These are phyloP conservation scores for Saccharomycopsis sp. DNA, from an alignment of 805 yeast species.

Conservation along the genomic window DNA sequence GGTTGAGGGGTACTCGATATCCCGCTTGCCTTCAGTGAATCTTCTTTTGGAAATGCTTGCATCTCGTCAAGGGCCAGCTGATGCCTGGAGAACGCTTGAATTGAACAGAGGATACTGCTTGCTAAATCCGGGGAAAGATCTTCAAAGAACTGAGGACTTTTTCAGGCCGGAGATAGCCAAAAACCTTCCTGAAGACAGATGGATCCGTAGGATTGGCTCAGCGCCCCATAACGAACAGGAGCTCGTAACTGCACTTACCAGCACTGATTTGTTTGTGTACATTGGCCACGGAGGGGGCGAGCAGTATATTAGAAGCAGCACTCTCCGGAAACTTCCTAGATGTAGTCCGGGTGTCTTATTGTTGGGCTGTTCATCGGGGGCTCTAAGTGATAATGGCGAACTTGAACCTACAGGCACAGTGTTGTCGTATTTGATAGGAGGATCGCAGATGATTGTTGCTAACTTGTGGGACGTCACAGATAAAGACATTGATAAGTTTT, in stretches of 20 bases:
- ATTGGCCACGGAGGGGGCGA: constrained; percentile 98
- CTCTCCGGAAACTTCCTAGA: constrained; percentile 53
- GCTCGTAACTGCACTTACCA: constrained; percentile 37
- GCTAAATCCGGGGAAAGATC: constrained; percentile 79
- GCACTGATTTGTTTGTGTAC: constrained; percentile 55
- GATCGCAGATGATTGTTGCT: constrained; percentile 76
- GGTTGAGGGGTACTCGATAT: constrained; percentile 47
- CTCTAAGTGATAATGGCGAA: constrained; percentile 47
- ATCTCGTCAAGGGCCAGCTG: neutral
- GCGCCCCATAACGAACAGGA: constrained; percentile 50
- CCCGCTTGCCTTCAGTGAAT: constrained; percentile 67
- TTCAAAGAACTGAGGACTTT: constrained; percentile 54
- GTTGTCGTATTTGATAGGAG: constrained; percentile 67
- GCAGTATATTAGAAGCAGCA: constrained; percentile 56
- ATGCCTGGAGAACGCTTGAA: constrained; percentile 23
- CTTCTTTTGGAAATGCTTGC: constrained; percentile 36
- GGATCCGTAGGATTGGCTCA: constrained; percentile 48
- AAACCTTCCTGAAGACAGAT: constrained; percentile 29
- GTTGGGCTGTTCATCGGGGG: constrained; percentile 89
- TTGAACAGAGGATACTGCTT: constrained; percentile 47
- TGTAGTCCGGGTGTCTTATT: constrained; percentile 37
- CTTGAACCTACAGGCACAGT: constrained; percentile 74
- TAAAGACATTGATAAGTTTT: constrained; percentile 83
- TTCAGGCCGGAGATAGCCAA: constrained; percentile 40
- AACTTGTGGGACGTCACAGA: constrained; percentile 97